Evolutionary conservation across 176 grass and related monocot genomes (phyloP).

Genomic region (Triticum monococcum): DNA sequence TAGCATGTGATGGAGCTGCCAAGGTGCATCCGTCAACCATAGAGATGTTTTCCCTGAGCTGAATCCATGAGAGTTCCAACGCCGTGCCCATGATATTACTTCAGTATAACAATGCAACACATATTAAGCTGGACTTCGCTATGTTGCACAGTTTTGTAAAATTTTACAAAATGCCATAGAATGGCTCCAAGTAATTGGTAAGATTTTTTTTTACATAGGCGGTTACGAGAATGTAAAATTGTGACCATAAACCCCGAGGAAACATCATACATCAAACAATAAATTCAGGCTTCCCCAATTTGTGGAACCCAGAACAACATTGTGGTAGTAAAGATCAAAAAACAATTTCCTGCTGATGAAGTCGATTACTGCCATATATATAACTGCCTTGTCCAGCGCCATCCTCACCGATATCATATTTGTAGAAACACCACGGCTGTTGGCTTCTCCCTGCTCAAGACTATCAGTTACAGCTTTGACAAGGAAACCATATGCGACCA

Average conservation of each 20-base stretch:
- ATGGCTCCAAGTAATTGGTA: not conserved
- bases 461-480: too few species aligned
- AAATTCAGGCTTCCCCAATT: not conserved
- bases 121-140: not conserved
- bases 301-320: not conserved
- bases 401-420: constrained; percentile 57
- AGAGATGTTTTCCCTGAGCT: not conserved
- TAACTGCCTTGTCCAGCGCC: constrained; percentile 17
- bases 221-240: not conserved
- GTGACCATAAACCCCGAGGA: not conserved
- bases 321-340: constrained; percentile 38
- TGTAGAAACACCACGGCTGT: not conserved
- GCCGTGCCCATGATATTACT: not conserved
- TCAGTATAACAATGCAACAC: not conserved
- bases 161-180: not conserved
- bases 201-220: too few species aligned
- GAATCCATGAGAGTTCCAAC: not conserved
- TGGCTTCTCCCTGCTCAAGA: too few species aligned
- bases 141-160: too few species aligned
- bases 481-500: too few species aligned
- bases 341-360: constrained; percentile 68
- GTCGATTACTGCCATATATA: constrained; percentile 45
- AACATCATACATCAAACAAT: not conserved
- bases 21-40: not conserved
- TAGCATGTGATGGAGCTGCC: not conserved